Evolutionary conservation across 1,139 yeast species (phyloP).

Genomic region (Suhomyces anneliseae): DNA sequence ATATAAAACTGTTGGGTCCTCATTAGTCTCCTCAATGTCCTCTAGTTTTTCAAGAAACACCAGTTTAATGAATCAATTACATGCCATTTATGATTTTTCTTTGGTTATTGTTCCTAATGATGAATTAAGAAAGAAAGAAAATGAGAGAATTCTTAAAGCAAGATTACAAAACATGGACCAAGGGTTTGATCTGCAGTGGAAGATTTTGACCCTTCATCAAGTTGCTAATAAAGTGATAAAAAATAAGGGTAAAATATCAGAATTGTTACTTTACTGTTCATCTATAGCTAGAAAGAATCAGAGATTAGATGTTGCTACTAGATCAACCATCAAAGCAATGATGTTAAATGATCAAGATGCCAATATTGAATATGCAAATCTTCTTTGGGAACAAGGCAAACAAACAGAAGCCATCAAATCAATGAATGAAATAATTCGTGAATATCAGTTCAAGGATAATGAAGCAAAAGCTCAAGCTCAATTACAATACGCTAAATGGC

Average conservation of each 20-base stretch:
- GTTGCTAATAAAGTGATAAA: conserved; percentile 51
- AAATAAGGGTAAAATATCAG: conserved; percentile 31
- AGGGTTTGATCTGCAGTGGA: conserved; percentile 64
- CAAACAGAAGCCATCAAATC: conserved; percentile 80
- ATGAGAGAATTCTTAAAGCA: conserved; percentile 29
- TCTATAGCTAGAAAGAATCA: conserved; percentile 67
- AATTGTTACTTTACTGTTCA: conserved; percentile 61
- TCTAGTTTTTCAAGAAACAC: conserved; percentile 64
- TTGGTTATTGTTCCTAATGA: conserved; percentile 23
- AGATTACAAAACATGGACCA: conserved; percentile 56
- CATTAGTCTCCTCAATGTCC: conserved; percentile 59
- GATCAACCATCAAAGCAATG: conserved; percentile 69
- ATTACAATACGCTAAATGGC: conserved; percentile 83
- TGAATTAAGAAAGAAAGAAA: conserved; percentile 13
- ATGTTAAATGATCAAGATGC: conserved; percentile 52
- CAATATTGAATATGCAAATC: conserved; percentile 76
- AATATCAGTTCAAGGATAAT: conserved; percentile 15
- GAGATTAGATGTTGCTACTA: conserved; percentile 72
- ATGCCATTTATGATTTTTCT: conserved; percentile 66
- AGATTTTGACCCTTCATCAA: conserved; percentile 56
- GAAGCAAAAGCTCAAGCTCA: conserved; percentile 51
- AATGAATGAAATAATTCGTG: conserved; percentile 45
- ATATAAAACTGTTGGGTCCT: conserved; percentile 56
- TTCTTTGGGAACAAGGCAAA: conserved; percentile 90
- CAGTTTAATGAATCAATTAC: conserved; percentile 60